These are phyloP conservation scores for Curvularia sp. DNA, from an alignment of 2,329 filamentous ascomycete genomes.

Conservation along the genomic window DNA sequence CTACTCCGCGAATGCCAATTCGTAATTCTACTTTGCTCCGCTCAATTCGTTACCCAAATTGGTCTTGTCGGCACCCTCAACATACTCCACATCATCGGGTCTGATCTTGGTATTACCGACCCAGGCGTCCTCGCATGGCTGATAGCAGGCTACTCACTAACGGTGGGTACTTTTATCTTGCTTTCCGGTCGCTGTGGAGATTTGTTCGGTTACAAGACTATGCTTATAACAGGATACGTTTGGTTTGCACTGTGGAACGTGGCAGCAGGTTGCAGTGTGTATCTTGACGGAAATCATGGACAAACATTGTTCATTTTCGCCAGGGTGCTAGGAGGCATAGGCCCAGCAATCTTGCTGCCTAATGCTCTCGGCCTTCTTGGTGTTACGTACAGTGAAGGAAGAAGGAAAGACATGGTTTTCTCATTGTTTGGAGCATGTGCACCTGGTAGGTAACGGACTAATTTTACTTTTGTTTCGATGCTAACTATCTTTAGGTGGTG, in stretches of 20 bases:
- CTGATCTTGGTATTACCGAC: constrained; percentile 50
- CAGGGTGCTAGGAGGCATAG: constrained; percentile 58
- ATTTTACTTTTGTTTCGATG: not conserved
- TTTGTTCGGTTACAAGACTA: constrained; percentile 58
- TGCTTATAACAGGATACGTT: constrained; percentile 58
- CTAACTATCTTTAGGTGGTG: constrained; percentile 42
- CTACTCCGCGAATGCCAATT: constrained; percentile 37
- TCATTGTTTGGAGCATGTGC: constrained; percentile 59
- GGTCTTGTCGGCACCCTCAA: constrained; percentile 49
- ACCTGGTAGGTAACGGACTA: constrained; percentile 41
- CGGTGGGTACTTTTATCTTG: constrained; percentile 61
- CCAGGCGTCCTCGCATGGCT: constrained; percentile 58
- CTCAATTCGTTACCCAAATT: constrained; percentile 53
- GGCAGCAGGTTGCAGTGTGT: constrained; percentile 55
- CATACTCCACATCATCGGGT: constrained; percentile 54
- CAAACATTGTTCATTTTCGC: constrained; percentile 50
- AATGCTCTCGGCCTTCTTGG: constrained; percentile 70
- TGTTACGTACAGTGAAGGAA: constrained; percentile 63
- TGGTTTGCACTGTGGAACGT: constrained; percentile 61
- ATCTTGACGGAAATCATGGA: constrained; percentile 34
- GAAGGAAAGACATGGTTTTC: constrained; percentile 68
- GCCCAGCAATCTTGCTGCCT: constrained; percentile 68
- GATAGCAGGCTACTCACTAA: constrained; percentile 58
- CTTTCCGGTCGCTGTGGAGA: constrained; percentile 60
- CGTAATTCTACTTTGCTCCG: constrained; percentile 36